Evolutionary conservation across 768 basidiomycete genomes (phyloP).

Genomic region (Hortiboletus campestris): DNA sequence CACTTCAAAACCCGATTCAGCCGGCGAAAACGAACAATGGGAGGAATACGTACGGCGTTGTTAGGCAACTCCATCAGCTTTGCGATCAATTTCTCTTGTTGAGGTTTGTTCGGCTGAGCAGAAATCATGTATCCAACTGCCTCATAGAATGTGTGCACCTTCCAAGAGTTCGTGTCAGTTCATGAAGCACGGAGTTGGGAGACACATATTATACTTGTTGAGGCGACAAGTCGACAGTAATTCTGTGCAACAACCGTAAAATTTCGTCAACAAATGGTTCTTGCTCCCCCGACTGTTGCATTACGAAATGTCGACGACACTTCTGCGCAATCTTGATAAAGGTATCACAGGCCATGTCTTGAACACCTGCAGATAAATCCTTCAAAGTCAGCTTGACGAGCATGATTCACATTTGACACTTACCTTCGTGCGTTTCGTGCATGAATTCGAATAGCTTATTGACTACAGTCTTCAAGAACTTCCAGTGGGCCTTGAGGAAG

Average conservation of each 20-base stretch:
- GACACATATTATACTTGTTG: conserved; percentile 53
- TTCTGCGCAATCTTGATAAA: conserved; percentile 99
- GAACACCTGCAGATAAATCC: conserved; percentile 63
- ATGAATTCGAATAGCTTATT: conserved; percentile 99
- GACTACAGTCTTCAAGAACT: conserved; percentile 99
- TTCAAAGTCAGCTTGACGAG: conserved; percentile 3
- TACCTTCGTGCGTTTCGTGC: conserved; percentile 99
- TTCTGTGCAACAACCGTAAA: conserved; percentile 83
- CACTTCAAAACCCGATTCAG: conserved; percentile 53
- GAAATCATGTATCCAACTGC: conserved; percentile 99
- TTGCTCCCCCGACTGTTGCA: conserved; percentile 95
- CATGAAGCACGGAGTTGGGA: background rate
- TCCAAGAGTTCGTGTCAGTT: conserved; percentile 12
- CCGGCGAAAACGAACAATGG: background rate
- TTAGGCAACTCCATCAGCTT: conserved; percentile 98
- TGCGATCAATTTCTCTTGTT: conserved; percentile 91
- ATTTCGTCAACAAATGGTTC: conserved; percentile 99
- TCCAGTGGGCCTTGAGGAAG: conserved; percentile 99
- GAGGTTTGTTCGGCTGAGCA: conserved; percentile 95
- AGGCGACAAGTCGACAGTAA: conserved; percentile 91
- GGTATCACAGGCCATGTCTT: conserved; percentile 99
- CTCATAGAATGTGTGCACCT: conserved; percentile 97
- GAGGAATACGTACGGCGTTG: conserved; percentile 69
- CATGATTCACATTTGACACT: background rate
- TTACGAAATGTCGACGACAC: conserved; percentile 95